phyloP scores from a whole-genome alignment of 2,329 filamentous ascomycete species.

The Cryphonectria nitschkei region DNA sequence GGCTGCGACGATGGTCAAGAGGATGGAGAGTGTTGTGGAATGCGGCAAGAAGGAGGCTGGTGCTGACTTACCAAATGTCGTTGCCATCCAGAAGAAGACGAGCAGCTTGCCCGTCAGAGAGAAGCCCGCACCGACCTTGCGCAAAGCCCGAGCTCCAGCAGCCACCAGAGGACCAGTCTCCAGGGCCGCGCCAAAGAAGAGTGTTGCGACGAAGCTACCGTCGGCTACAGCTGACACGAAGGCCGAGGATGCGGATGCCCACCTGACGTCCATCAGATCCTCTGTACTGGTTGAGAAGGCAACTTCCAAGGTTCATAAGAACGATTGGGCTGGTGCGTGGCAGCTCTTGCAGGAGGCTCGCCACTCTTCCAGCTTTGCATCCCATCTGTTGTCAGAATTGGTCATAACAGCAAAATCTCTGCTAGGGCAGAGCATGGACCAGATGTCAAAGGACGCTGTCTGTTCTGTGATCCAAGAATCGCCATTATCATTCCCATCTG shows the following conservation, averaged over 20 bases:
- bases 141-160: slow-evolving; percentile 34
- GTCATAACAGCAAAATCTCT: slow-evolving; percentile 70
- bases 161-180: background rate
- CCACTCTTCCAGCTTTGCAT: slow-evolving; percentile 21
- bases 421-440: slow-evolving; percentile 68
- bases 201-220: slow-evolving; percentile 28
- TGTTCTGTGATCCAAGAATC: slow-evolving; percentile 92
- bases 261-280: slow-evolving; percentile 43
- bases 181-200: slow-evolving; percentile 28
- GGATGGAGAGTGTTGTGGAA: slow-evolving; percentile 34
- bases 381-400: slow-evolving; percentile 48
- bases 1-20: slow-evolving; percentile 53
- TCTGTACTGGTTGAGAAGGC: slow-evolving; percentile 49
- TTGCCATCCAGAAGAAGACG: slow-evolving; percentile 44
- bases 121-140: slow-evolving; percentile 32
- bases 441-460: slow-evolving; percentile 78
- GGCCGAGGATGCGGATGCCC: slow-evolving; percentile 36
- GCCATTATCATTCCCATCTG: slow-evolving; percentile 81
- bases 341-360: slow-evolving; percentile 27
- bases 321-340: slow-evolving; percentile 53
- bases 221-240: background rate
- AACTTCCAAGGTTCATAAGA: slow-evolving; percentile 50
- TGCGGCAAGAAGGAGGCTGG: too few species aligned
- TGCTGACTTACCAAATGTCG: slow-evolving; percentile 8
- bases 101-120: slow-evolving; percentile 40